Evolutionary conservation across 352 stramenopile genomes (phyloP).

Genomic region (Phytophthora palmivora): DNA sequence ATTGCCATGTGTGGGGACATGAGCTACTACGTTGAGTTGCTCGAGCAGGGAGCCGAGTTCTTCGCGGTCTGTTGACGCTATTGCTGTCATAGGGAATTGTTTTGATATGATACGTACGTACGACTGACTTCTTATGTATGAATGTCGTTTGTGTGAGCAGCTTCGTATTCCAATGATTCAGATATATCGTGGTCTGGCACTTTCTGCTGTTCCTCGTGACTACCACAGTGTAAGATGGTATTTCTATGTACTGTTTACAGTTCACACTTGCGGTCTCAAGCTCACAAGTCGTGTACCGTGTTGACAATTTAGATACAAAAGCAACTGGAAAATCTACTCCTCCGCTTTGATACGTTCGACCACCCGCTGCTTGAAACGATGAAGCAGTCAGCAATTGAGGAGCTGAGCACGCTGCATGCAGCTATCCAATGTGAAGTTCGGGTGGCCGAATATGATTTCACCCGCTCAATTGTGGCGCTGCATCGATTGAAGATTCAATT

Average conservation of each 20-base stretch:
- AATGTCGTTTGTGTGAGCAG: slow-evolving; percentile 30
- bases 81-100: neutral
- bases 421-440: slow-evolving; percentile 73
- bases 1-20: slow-evolving; percentile 62
- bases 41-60: slow-evolving; percentile 79
- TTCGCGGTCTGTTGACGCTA: slow-evolving; percentile 64
- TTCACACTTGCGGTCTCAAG: neutral
- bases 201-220: slow-evolving; percentile 55
- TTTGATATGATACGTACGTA: neutral
- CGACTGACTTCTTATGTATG: slow-evolving; percentile 1
- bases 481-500: slow-evolving; percentile 75
- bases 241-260: neutral
- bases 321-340: slow-evolving; percentile 60
- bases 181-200: slow-evolving; percentile 69
- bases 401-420: slow-evolving; percentile 70
- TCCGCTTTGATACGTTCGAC: slow-evolving; percentile 67
- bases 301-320: slow-evolving; percentile 38
- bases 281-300: slow-evolving; percentile 3
- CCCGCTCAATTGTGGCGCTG: slow-evolving; percentile 73
- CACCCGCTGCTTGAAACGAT: slow-evolving; percentile 75
- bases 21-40: slow-evolving; percentile 76
- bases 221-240: slow-evolving; percentile 51
- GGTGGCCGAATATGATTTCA: slow-evolving; percentile 81
- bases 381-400: slow-evolving; percentile 75
- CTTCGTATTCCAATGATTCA: slow-evolving; percentile 77